These are phyloP conservation scores for Fraxinus quadrangulata DNA, from an alignment of 257 asterid genomes.

Conservation along the genomic window DNA sequence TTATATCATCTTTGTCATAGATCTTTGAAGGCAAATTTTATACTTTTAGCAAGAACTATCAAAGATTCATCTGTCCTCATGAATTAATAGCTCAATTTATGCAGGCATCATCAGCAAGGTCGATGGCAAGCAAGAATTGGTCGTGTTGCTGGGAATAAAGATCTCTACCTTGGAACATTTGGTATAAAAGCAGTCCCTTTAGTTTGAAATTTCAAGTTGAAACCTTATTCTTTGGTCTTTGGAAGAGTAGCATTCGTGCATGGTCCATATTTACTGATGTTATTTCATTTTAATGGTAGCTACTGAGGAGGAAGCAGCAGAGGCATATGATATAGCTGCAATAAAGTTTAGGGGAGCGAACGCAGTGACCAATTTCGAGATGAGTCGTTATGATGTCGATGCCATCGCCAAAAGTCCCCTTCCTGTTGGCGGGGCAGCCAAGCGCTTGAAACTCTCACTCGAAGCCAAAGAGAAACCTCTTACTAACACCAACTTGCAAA, in stretches of 20 bases:
- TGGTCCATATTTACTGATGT: not conserved
- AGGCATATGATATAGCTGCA: slow-evolving; percentile 96
- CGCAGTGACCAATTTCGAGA: slow-evolving; percentile 91
- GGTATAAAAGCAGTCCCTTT: slow-evolving; percentile 36
- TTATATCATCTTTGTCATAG: not conserved
- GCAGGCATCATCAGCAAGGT: slow-evolving; percentile 99
- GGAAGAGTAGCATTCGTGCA: too few species aligned
- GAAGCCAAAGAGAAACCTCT: slow-evolving; percentile 56
- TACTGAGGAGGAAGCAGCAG: slow-evolving; percentile 99
- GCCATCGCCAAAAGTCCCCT: slow-evolving; percentile 81
- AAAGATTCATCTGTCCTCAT: not conserved
- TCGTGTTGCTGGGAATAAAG: slow-evolving; percentile 94
- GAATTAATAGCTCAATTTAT: not conserved
- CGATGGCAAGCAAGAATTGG: slow-evolving; percentile 99
- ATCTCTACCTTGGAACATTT: slow-evolving; percentile 91
- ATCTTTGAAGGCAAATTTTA: not conserved
- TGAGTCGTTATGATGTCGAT: slow-evolving; percentile 84
- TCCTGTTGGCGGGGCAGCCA: slow-evolving; percentile 81
- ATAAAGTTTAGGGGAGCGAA: slow-evolving; percentile 85
- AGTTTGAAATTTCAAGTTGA: too few species aligned
- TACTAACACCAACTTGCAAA: slow-evolving; percentile 28
- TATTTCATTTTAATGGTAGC: slow-evolving; percentile 41
- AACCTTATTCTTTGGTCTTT: too few species aligned
- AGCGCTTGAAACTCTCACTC: slow-evolving; percentile 68
- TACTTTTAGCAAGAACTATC: not conserved